Conservation (phyloP, 2,329 filamentous ascomycete genomes). For the Aureobasidium sp. region DNA sequence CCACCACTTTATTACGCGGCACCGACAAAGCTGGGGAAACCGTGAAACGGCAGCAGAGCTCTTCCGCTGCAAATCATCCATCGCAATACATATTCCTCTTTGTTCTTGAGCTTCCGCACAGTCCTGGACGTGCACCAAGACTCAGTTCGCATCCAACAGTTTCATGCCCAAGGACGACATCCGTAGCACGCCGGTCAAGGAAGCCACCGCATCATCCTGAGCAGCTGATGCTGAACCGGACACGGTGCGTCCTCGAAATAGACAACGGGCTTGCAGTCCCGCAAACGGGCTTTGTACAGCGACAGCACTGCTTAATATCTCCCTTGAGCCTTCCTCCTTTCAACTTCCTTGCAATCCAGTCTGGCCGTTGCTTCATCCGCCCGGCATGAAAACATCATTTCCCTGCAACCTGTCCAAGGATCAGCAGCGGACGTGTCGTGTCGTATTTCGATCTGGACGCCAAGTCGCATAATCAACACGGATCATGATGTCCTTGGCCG, state of each 20-base stretch:
- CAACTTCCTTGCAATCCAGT: neutral
- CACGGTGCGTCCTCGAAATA: conserved; percentile 6
- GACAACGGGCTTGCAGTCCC: conserved; percentile 15
- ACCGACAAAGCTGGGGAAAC: conserved; percentile 12
- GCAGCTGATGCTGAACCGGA: neutral
- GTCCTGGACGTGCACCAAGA: neutral
- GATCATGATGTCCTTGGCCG: neutral
- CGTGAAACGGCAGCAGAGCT: neutral
- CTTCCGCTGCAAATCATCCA: neutral
- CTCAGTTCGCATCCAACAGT: neutral
- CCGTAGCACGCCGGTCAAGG: neutral
- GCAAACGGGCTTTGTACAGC: conserved; percentile 13
- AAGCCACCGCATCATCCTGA: conserved; percentile 9
- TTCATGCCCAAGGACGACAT: neutral
- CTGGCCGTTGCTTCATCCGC: conserved; percentile 12
- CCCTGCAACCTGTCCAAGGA: neutral
- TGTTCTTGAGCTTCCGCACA: neutral
- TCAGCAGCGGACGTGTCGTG: conserved; percentile 2
- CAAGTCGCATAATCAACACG: conserved; percentile 5
- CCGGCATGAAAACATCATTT: conserved; percentile 16
- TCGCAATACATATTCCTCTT: neutral
- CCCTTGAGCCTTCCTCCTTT: neutral
- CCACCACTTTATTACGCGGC: conserved; percentile 15
- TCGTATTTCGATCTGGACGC: neutral
- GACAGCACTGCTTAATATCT: conserved; percentile 14